Percentiles rank a stretch among this genome's conserved stretches.
Evolutionary conservation across 495 filamentous ascomycete species (phyloP).

Genomic region (Neurospora sp.): DNA sequence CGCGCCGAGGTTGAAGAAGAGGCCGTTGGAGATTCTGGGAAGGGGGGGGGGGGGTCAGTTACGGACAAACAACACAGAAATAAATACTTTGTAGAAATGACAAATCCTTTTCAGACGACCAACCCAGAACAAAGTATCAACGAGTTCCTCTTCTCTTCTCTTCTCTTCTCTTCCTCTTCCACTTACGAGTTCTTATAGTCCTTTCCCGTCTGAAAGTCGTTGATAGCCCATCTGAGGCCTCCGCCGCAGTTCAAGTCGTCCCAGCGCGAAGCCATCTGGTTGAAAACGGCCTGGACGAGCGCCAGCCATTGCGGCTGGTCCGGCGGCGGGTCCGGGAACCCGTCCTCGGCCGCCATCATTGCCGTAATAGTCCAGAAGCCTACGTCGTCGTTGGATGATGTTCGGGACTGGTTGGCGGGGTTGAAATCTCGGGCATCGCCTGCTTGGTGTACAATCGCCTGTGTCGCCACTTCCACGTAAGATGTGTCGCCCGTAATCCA

Average conservation of each 20-base stretch:
- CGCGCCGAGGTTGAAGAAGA: slow-evolving; percentile 73
- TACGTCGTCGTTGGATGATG: slow-evolving; percentile 76
- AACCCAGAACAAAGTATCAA: neutral
- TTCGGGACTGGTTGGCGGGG: slow-evolving; percentile 71
- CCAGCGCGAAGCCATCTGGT: slow-evolving; percentile 60
- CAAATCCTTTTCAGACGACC: neutral
- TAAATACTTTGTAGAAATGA: neutral
- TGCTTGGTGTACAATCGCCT: slow-evolving; percentile 62
- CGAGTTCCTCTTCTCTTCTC: neutral
- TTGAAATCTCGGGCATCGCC: slow-evolving; percentile 61
- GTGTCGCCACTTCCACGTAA: slow-evolving; percentile 59
- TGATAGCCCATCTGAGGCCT: slow-evolving; percentile 81
- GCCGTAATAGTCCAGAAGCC: slow-evolving; percentile 78
- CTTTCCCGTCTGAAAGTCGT: slow-evolving; percentile 69
- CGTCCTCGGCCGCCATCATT: slow-evolving; percentile 72
- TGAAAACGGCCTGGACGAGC: slow-evolving; percentile 70
- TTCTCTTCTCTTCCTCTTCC: neutral
- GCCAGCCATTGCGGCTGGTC: slow-evolving; percentile 67
- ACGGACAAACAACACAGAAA: neutral
- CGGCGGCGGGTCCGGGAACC: slow-evolving; percentile 54
- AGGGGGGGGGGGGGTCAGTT: neutral
- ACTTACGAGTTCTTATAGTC: slow-evolving; percentile 59
- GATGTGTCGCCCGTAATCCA: slow-evolving; percentile 63
- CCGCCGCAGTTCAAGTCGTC: slow-evolving; percentile 57
- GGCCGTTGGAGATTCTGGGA: slow-evolving; percentile 56